Evolutionary conservation across 441 rosid species (phyloP).

Genomic region (Codiaeum variegatum): DNA sequence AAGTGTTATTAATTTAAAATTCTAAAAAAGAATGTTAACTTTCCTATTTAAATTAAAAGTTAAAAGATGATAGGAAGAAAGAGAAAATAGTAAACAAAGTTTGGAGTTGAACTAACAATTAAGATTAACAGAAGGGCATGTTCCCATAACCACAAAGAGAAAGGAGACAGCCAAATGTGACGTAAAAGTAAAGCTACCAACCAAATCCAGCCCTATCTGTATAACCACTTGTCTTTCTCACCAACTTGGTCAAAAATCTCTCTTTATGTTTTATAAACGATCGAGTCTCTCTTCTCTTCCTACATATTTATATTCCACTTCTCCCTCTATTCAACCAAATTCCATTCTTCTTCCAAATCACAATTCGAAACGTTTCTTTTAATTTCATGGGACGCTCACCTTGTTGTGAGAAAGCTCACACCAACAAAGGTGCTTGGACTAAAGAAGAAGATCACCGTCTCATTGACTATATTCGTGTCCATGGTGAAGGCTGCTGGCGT

Average conservation of each 20-base stretch:
- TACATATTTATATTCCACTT: neutral
- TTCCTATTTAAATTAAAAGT: too few relatives aligned
- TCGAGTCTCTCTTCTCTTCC: neutral
- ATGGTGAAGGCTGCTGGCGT: slow-evolving; percentile 50
- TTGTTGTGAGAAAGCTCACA: slow-evolving; percentile 46
- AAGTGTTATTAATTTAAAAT: too few relatives aligned
- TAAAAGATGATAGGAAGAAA: too few relatives aligned
- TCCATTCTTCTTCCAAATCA: neutral
- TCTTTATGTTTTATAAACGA: neutral
- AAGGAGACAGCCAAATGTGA: slow-evolving; percentile 22
- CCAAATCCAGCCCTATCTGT: slow-evolving; percentile 39
- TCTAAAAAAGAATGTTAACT: too few relatives aligned
- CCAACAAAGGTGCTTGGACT: slow-evolving; percentile 51
- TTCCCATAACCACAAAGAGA: neutral
- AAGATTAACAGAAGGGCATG: too few relatives aligned
- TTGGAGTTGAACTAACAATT: too few relatives aligned
- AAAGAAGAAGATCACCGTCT: slow-evolving; percentile 45
- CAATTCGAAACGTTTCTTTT: too few relatives aligned
- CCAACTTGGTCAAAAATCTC: slow-evolving; percentile 42
- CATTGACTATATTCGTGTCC: slow-evolving; percentile 34
- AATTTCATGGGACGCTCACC: slow-evolving; percentile 38
- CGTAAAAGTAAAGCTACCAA: slow-evolving; percentile 40
- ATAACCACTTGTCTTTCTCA: slow-evolving; percentile 39
- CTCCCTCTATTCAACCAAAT: slow-evolving; percentile 5
- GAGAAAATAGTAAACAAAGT: too few relatives aligned